Conservation (phyloP, 2,329 filamentous ascomycete genomes). For the Botrytis pseudocinerea region DNA sequence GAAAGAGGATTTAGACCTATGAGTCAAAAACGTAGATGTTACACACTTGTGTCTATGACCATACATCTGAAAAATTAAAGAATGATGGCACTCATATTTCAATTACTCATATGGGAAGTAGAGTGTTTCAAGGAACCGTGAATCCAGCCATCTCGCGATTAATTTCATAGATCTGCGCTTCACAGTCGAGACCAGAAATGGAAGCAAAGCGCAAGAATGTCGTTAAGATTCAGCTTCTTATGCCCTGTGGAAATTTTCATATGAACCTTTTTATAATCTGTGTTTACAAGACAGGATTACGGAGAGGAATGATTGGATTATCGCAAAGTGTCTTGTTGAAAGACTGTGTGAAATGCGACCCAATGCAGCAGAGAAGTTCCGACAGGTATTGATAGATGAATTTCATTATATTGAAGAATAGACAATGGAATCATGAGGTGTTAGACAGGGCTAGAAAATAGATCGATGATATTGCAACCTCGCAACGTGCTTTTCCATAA, state of each 20-base stretch:
- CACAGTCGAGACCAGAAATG: too few relatives aligned
- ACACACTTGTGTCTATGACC: not conserved
- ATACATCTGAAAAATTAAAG: not conserved
- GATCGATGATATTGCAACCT: not conserved
- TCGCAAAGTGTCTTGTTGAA: too few relatives aligned
- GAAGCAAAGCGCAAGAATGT: too few relatives aligned
- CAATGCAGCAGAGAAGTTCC: not conserved
- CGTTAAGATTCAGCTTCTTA: too few relatives aligned
- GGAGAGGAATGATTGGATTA: too few relatives aligned
- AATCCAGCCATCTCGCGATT: not conserved
- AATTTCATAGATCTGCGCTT: too few relatives aligned
- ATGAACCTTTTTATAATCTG: too few relatives aligned
- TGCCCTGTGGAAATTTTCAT: too few relatives aligned
- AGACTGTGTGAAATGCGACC: too few relatives aligned
- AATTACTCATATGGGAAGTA: not conserved
- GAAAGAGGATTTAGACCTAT: not conserved
- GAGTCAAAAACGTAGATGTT: not conserved
- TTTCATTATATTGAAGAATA: not conserved
- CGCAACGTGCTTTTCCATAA: too few relatives aligned
- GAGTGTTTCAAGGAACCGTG: not conserved
- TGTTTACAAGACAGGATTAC: too few relatives aligned
- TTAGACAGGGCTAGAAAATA: not conserved
- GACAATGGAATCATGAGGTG: not conserved
- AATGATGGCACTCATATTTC: not conserved
- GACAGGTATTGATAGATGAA: not conserved